phyloP scores from a whole-genome alignment of 208 protist species.

The Kentomonas sorsogonicus region DNA sequence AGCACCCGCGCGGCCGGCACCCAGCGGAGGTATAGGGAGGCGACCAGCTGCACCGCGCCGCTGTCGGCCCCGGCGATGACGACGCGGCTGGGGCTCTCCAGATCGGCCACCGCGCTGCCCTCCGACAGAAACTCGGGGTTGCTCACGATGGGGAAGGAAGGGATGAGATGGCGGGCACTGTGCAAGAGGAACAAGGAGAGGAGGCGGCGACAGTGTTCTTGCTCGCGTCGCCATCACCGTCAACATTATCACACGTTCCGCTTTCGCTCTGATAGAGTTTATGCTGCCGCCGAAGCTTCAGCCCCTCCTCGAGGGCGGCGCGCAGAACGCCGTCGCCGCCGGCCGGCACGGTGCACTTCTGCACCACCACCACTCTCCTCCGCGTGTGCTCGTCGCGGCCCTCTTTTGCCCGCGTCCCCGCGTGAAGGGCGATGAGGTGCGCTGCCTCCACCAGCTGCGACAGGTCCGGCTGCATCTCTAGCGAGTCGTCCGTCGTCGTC shows the following conservation, averaged over 20 bases:
- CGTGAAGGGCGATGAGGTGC: conserved; percentile 77
- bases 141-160: conserved; percentile 91
- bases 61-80: conserved; percentile 91
- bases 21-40: conserved; percentile 87
- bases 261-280: no score
- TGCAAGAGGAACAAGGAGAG: no score
- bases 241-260: conserved; percentile 14
- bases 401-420: conserved; percentile 21
- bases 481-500: no score
- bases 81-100: conserved; percentile 93
- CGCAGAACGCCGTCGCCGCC: conserved; percentile 34
- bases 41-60: conserved; percentile 48
- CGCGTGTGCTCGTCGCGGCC: conserved; percentile 65
- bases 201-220: no score
- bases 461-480: no score
- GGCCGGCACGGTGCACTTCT: conserved; percentile 94
- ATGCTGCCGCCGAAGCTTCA: no score
- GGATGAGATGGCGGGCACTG: background rate
- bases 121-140: conserved; percentile 98
- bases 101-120: conserved; percentile 82
- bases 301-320: conserved; percentile 26
- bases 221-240: conserved; percentile 5
- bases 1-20: conserved; percentile 89
- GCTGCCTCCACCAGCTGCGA: conserved; percentile 86
- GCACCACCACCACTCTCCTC: conserved; percentile 92